phyloP scores from a whole-genome alignment of 1,284 basidiomycete species.

The Agroathelia rolfsii region DNA sequence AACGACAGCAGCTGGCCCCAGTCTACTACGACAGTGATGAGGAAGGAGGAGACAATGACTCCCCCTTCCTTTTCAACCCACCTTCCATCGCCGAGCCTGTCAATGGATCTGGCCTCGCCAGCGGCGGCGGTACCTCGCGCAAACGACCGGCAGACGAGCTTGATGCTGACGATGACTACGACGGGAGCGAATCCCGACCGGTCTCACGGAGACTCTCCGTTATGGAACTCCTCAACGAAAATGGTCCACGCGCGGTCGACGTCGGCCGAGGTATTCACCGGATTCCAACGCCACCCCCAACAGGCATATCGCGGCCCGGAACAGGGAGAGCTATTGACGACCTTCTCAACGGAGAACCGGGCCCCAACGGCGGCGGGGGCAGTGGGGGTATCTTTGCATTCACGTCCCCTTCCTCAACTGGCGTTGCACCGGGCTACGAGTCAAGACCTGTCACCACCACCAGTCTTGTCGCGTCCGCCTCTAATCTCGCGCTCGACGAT shows the following conservation, averaged over 20 bases:
- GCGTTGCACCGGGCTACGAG: slow-evolving; percentile 17
- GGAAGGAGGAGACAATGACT: slow-evolving; percentile 28
- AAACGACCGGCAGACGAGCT: slow-evolving; percentile 8
- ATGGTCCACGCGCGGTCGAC: slow-evolving; percentile 23
- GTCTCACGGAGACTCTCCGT: slow-evolving; percentile 69
- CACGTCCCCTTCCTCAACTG: slow-evolving; percentile 16
- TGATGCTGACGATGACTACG: slow-evolving; percentile 51
- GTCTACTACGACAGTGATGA: slow-evolving; percentile 2
- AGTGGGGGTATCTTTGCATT: slow-evolving; percentile 17
- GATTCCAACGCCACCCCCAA: slow-evolving; percentile 32
- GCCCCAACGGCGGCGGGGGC: slow-evolving; percentile 14
- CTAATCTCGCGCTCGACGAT: slow-evolving; percentile 27
- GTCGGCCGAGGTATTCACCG: slow-evolving; percentile 12
- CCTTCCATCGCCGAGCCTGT: slow-evolving; percentile 38
- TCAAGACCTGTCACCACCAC: slow-evolving; percentile 21
- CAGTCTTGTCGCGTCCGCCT: slow-evolving; percentile 24
- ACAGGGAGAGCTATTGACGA: slow-evolving; percentile 35
- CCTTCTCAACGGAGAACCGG: slow-evolving; percentile 30
- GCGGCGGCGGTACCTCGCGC: slow-evolving; percentile 14
- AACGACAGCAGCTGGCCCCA: slow-evolving; percentile 14
- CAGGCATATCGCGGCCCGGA: slow-evolving; percentile 39
- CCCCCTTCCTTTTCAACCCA: slow-evolving; percentile 75
- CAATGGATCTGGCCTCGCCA: slow-evolving; percentile 19
- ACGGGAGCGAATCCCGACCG: slow-evolving; percentile 59
- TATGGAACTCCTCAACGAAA: slow-evolving; percentile 78